Base-by-base conservation (phyloP, 129 eudicot species). In the Cynara cardunculus region DNA sequence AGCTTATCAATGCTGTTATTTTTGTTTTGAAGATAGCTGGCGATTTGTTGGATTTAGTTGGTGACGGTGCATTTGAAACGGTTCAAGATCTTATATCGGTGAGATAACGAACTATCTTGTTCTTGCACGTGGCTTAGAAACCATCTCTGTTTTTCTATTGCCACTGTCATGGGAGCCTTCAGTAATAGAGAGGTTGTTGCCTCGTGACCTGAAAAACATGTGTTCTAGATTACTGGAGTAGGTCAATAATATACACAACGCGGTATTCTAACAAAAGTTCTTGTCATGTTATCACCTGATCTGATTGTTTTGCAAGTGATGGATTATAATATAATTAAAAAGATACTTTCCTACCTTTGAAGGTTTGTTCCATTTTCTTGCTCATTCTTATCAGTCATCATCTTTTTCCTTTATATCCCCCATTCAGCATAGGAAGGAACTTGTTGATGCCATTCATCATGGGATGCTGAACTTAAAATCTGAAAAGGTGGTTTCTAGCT, bases 11-110 rank as follows among this genome's bases (percentile, higher is more conserved):
- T 68, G 68, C 27, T 82, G 21, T 78, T 62, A 67, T 25, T 76
- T 86, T 24, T 66, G 74, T 75, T 70, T 77, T 81, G 81, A 67
- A 95, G 99, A 92, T 95, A 76, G 99, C 99, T 82, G 97, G 97
- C 74, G 99, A 95, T 83, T 86, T 95, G 81, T 85, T 95, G 91
- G 99, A 95, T 88, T 88, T 95, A 81, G 96, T 87, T 75, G 99
- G 99, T 61, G 97, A 95, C 79, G 62, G 88, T 80, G 93, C 99
- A 68, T 95, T 95, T 78, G 97, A 92, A 82, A 92, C 85, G 6
- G 99, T 95, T 74, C 99, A 95, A 82, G 97, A 92, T 67, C 96
- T 95, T 81, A 81, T 95, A 49, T 69, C 41, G 89, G 99, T 94
- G 76, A 76, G 90, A 44, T 71, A 59, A 59, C 5, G 13, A 53